Conservation (phyloP, 805 yeast genomes). For the Ascoidea asiatica region DNA sequence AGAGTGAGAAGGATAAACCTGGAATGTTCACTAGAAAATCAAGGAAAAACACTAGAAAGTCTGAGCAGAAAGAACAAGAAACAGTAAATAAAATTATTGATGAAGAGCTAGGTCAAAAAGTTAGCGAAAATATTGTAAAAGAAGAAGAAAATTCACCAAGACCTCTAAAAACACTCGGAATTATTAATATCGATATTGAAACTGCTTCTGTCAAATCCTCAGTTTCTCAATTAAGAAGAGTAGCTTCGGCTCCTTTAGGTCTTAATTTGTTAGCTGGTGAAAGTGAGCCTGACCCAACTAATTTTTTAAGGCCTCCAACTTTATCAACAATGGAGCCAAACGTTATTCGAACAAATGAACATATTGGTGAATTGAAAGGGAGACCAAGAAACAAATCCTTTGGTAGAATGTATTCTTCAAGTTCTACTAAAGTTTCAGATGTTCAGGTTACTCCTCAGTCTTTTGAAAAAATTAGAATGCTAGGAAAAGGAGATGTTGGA, state of each 20-base stretch:
- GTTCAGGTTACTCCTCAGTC: slow-evolving; percentile 78
- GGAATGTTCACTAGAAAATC: slow-evolving; percentile 1
- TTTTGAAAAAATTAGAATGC: slow-evolving; percentile 77
- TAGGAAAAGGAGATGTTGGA: slow-evolving; percentile 98
- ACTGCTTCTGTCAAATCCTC: neutral
- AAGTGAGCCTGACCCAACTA: slow-evolving; percentile 5
- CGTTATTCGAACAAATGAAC: slow-evolving; percentile 13
- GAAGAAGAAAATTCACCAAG: neutral
- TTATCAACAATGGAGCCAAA: slow-evolving; percentile 6
- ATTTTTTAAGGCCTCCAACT: slow-evolving; percentile 1
- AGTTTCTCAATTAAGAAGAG: slow-evolving; percentile 40
- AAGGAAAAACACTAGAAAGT: slow-evolving; percentile 3
- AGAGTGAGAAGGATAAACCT: slow-evolving; percentile 1
- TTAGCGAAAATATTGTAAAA: neutral
- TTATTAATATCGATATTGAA: neutral
- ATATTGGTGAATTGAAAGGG: slow-evolving; percentile 23
- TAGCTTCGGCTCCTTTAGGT: slow-evolving; percentile 75
- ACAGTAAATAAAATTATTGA: slow-evolving; percentile 2
- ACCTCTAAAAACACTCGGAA: slow-evolving; percentile 2
- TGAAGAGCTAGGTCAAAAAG: slow-evolving; percentile 3
- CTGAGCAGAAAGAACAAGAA: slow-evolving; percentile 2
- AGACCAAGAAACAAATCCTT: slow-evolving; percentile 34
- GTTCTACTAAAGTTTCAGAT: slow-evolving; percentile 58
- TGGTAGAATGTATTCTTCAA: slow-evolving; percentile 54
- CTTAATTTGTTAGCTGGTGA: slow-evolving; percentile 23